These are phyloP conservation scores for Cyberlindnera xylosilytica DNA, from an alignment of 805 yeast species.

Conservation along the genomic window DNA sequence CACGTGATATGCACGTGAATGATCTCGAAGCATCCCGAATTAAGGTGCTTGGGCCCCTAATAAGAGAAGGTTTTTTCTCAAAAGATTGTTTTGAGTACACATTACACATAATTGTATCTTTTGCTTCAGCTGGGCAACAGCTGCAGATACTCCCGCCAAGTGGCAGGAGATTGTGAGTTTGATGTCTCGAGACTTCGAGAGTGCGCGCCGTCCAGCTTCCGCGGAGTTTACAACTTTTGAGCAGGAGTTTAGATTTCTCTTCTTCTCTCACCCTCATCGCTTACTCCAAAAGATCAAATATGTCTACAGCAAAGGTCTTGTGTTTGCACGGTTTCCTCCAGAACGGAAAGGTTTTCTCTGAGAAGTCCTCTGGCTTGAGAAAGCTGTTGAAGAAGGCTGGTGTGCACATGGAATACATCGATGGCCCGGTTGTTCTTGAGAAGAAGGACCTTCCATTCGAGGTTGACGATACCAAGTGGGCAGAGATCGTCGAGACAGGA, in stretches of 20 bases:
- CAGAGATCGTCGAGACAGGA: conserved; percentile 43
- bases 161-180: background rate
- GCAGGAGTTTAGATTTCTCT: conserved; percentile 8
- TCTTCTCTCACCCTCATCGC: background rate
- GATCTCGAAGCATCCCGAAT: too few relatives aligned
- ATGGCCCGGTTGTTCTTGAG: conserved; percentile 69
- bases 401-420: conserved; percentile 69
- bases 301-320: conserved; percentile 49
- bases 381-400: conserved; percentile 65
- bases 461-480: conserved; percentile 50
- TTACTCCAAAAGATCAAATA: too few relatives aligned
- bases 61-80: too few relatives aligned
- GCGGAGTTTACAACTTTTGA: conserved; percentile 15
- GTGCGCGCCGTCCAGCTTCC: too few relatives aligned
- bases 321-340: conserved; percentile 92
- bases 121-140: too few relatives aligned
- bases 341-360: conserved; percentile 77
- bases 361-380: conserved; percentile 85
- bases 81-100: too few relatives aligned
- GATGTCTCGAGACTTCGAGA: too few relatives aligned
- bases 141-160: background rate
- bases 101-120: too few relatives aligned
- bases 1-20: too few relatives aligned
- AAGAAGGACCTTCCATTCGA: conserved; percentile 75
- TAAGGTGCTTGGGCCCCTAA: too few relatives aligned